These are phyloP conservation scores for Yarrowia yakushimensis DNA, from an alignment of 805 yeast genomes.

Conservation along the genomic window DNA sequence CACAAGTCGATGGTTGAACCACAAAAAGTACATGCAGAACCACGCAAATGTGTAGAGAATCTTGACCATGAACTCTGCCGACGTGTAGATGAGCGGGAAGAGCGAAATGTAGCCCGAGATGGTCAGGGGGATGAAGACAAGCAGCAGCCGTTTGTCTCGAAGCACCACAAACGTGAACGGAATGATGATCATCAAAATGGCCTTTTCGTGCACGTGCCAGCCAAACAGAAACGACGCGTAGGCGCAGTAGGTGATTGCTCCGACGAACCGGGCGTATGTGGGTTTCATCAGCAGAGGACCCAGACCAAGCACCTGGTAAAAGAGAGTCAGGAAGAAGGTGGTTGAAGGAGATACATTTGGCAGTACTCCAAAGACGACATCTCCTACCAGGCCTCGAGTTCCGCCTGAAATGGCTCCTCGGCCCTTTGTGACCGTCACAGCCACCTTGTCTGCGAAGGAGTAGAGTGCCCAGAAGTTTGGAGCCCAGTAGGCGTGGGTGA, in stretches of 20 bases:
- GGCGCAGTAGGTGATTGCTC: constrained; percentile 83
- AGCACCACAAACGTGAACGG: constrained; percentile 79
- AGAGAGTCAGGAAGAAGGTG: constrained; percentile 77
- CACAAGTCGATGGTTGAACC: constrained; percentile 53
- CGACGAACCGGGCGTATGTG: constrained; percentile 72
- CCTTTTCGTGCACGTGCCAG: constrained; percentile 99
- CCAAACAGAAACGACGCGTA: constrained; percentile 90
- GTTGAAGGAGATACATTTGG: constrained; percentile 76
- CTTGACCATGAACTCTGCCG: constrained; percentile 77
- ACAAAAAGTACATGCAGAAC: constrained; percentile 72
- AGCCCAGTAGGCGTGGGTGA: constrained; percentile 99
- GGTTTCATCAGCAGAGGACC: constrained; percentile 64
- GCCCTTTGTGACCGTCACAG: not conserved
- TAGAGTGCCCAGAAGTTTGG: constrained; percentile 97
- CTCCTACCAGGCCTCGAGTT: constrained; percentile 91
- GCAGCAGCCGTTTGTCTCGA: constrained; percentile 65
- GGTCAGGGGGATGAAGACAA: constrained; percentile 66
- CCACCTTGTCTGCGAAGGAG: constrained; percentile 70
- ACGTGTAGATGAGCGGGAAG: constrained; percentile 79
- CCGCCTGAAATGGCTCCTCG: constrained; percentile 40
- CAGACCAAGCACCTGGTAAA: constrained; percentile 75
- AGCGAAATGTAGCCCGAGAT: constrained; percentile 82
- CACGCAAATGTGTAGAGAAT: constrained; percentile 74
- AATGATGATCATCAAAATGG: constrained; percentile 80
- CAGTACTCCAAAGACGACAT: constrained; percentile 72